phyloP scores from a whole-genome alignment of 129 eudicot species.

The Calendula officinalis region DNA sequence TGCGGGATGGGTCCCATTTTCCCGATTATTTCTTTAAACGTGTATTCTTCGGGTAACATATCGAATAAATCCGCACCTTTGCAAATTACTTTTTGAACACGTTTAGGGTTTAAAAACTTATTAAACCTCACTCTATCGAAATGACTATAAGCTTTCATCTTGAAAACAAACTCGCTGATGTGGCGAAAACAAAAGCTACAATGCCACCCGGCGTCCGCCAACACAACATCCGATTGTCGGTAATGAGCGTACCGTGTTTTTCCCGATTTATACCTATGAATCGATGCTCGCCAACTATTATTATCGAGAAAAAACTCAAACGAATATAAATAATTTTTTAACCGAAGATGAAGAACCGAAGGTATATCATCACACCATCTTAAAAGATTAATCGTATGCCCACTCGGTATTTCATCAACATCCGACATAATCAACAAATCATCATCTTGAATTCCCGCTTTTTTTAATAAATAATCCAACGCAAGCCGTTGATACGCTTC shows the following conservation, averaged over 20 bases:
- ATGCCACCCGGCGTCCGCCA: conserved; percentile 98
- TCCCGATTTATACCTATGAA: conserved; percentile 71
- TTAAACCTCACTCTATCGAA: conserved; percentile 74
- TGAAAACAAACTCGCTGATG: conserved; percentile 75
- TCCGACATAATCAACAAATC: conserved; percentile 91
- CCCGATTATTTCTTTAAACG: conserved; percentile 82
- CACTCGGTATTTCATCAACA: conserved; percentile 86
- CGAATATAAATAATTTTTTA: conserved; percentile 74
- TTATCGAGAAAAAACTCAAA: conserved; percentile 80
- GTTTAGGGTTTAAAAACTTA: conserved; percentile 62
- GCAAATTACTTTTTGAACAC: conserved; percentile 76
- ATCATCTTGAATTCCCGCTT: conserved; percentile 87
- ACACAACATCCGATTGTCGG: conserved; percentile 69
- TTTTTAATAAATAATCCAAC: conserved; percentile 63
- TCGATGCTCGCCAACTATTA: conserved; percentile 86
- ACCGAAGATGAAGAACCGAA: conserved; percentile 64
- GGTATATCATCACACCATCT: conserved; percentile 94
- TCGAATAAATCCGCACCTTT: conserved; percentile 82
- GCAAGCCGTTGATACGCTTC: conserved; percentile 89
- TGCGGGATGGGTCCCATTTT: conserved; percentile 54
- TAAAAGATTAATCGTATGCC: conserved; percentile 81
- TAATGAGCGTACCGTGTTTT: conserved; percentile 79
- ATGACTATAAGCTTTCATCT: conserved; percentile 95
- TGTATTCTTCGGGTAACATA: conserved; percentile 91
- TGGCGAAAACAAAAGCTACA: conserved; percentile 88